These are phyloP conservation scores for Aspergillus fijiensis DNA, from an alignment of 2,329 filamentous ascomycete species.

Conservation along the genomic window DNA sequence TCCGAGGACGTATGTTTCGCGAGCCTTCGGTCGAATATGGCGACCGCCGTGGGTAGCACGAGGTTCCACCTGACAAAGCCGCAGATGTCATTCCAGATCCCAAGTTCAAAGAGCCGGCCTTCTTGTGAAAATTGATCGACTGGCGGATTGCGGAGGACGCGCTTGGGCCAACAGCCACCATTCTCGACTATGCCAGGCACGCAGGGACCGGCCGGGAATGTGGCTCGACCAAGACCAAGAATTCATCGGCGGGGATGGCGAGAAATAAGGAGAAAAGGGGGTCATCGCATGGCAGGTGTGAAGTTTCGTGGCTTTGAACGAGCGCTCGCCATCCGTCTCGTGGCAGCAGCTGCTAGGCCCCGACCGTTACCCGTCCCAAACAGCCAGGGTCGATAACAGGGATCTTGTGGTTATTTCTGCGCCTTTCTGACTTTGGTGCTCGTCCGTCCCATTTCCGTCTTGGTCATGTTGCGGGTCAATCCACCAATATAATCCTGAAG, in stretches of 20 bases:
- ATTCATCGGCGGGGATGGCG: background rate
- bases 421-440: conserved; percentile 53
- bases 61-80: conserved; percentile 6
- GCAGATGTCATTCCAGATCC: conserved; percentile 6
- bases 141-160: conserved; percentile 1
- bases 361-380: conserved; percentile 15
- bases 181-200: conserved; percentile 2
- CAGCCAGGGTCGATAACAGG: conserved; percentile 1
- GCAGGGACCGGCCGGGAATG: background rate
- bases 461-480: conserved; percentile 71
- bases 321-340: conserved; percentile 17
- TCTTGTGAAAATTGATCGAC: background rate
- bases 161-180: conserved; percentile 2
- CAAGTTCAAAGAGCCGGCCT: background rate
- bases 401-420: conserved; percentile 33
- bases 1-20: background rate
- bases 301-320: conserved; percentile 9
- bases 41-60: background rate
- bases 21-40: background rate
- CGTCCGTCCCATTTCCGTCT: conserved; percentile 56
- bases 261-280: background rate
- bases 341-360: conserved; percentile 12
- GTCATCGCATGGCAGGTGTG: background rate
- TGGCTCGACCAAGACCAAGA: background rate
- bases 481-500: conserved; percentile 97